Evolutionary conservation across 78 protist species (phyloP).

Genomic region (Tieghemostelium lacteum): DNA sequence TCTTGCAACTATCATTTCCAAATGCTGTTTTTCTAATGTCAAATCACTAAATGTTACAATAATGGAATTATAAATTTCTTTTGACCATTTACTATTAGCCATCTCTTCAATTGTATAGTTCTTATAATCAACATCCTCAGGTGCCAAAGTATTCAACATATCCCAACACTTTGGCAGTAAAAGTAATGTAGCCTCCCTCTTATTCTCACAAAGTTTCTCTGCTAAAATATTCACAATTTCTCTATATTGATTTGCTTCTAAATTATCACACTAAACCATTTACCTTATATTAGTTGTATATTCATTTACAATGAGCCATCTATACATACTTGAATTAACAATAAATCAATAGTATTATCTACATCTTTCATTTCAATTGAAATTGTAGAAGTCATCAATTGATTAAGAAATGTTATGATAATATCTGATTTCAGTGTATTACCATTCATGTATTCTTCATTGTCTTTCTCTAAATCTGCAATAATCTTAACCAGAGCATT

Average conservation of each 20-base stretch:
- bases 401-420: background rate
- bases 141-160: background rate
- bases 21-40: background rate
- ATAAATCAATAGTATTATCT: conserved; percentile 13
- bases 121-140: conserved; percentile 13
- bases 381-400: background rate
- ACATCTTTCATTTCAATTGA: conserved; percentile 17
- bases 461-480: background rate
- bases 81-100: conserved; percentile 3
- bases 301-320: background rate
- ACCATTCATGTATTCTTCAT: background rate
- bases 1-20: background rate
- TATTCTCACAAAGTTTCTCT: background rate
- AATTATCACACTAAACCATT: conserved; percentile 2
- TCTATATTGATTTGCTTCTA: background rate
- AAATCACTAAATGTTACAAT: conserved; percentile 27
- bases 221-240: conserved; percentile 3
- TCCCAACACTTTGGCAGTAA: conserved; percentile 28
- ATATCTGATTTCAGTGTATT: background rate
- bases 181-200: background rate
- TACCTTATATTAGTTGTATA: background rate
- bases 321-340: conserved; percentile 18
- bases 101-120: background rate
- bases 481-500: background rate
- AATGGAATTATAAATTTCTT: background rate